Base-by-base conservation (phyloP, 306 rosid species). In the Gillenia trifoliata region DNA sequence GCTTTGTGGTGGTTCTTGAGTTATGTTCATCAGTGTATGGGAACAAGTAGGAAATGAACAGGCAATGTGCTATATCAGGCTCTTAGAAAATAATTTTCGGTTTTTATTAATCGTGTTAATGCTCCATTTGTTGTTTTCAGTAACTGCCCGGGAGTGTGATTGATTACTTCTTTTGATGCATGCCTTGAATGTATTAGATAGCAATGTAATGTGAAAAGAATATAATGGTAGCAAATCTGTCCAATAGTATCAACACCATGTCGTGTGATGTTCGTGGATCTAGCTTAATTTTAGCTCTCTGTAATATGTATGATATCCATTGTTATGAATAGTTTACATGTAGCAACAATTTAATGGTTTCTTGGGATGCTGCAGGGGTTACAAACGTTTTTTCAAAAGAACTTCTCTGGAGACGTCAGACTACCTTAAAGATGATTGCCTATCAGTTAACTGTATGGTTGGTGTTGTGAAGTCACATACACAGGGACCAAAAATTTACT, bases 391-490 rank as follows among this genome's bases (percentile, higher is more conserved):
- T 68, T 87, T 91, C 68, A 91, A 91, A 77, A 87, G 97, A 79
- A 83, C 88, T 56, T 69, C 79, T 47, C 79, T 91, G 25, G 94
- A 91, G 87, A 77, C 88, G 40, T 91, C 97, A 22, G 97, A 91
- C 64, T 91, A 89, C 77, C 89, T 91, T 64, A 89, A 89, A 83
- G 92, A 91, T 62, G 92, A 89, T 67, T 91, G 92, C 74, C 91
- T 91, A 25, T 84, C 86, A 29, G 89, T 91, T 33, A 80, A 83
- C 63, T 91, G 97, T 82, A 84, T 87, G 4, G 97, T 91, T 59
- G 97, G 97, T 70, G 94, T 89, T 26, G 97, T 89, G 57, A 91
- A 72, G 77, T 91, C 97, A 43, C 88, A 68, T 50, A 89, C 92
- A 0, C 88, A 81, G 77, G 92, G 94, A 74, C 97, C 97, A 20